Evolutionary conservation across 148 eudicot species (phyloP), one percentile per base, ranked within the genome.

Genomic region (Rhododendron simsii): DNA sequence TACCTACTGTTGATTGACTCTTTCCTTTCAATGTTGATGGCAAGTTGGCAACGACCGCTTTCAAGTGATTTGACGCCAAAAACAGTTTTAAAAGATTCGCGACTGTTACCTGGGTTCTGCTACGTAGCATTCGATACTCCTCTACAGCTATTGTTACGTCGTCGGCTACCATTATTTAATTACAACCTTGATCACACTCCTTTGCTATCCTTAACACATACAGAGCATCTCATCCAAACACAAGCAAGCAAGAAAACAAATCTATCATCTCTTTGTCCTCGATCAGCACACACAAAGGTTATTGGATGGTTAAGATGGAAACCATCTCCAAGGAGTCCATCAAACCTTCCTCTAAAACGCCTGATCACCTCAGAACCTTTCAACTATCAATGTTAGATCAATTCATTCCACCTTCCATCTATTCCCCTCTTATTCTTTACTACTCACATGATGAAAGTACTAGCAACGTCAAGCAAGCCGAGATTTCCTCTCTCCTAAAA

Each of bases 311-410:
- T 88, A 79, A 89, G 85, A n/a, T 92, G 63, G 47, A 88, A 55
- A 80, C 86, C n/a, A 13, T 88, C 39, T 93, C 92, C 7, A 89
- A 9, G 12, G 91, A 90, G 35, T 45, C 51, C 12, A 89, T 93
- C 85, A 91, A 85, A 78, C 96, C 95, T 81, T 89, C 94, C 67
- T 39, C 86, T 81, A 87, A 89, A 71, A 91, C 91, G 61, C 91
- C 92, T 3, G 11, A 80, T 35, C 80, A 90, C n/a, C 91, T 87
- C 41, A 59, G 82, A 85, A 85, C 83, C 69, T 88, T 59, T 84
- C 85, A 78, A 41, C 88, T 90, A 30, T 92, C 91, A 3, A 59
- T 87, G 5, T 3, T 93, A 0, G 93, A 91, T 83, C 95, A 94
- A 67, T 28, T 88, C 13, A 87, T 87, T 63, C 88, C 92, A 5